Evolutionary conservation across 192 early-diverging fungal species (phyloP), one percentile per base, ranked within the genome.

Genomic region (Radiomyces spectabilis): DNA sequence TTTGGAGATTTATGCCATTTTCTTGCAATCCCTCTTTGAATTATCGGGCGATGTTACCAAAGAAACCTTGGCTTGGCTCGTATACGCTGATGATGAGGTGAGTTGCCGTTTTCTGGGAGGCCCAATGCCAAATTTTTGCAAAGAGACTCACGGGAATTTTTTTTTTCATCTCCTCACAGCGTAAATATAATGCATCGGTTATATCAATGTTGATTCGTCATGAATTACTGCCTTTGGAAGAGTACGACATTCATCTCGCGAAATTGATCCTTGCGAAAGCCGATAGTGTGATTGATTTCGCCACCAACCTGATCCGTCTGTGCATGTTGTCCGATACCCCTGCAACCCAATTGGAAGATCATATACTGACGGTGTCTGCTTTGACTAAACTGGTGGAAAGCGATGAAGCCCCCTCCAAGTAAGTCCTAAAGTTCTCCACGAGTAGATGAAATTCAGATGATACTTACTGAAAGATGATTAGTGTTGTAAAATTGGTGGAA

Each of bases 11-110:
- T 96, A 92, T 58, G 81, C 87, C 15, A 59, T 80, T n/a, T 62
- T 96, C 3, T 75, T 98, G 51, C 84, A 85, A 47, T 76, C 83
- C 12, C 76, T 98, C 32, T 93, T 91, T 58, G 89, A 93, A 39
- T 58, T 83, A 46, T 94, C 95, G 0, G 73, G 73, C 50, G 75
- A 79, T 24, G 81, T 88, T 13, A 76, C 73, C 9, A 86, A 86
- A 62, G 95, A 98, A 69, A 84, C 94, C 22, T 82, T 76, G 9
- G 76, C 79, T 29, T 99, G 96, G 96, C 68, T 99, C 22, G 71
- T 94, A 29, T 96, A 90, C 71, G 80, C 88, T 0, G 89, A 93
- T 50, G 96, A 99, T 61, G 93, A 94, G 47, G 65, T 66, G 55
- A 47, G 34, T 9, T 18, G 78, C 31, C 10, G 13, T n/a, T 18